These are phyloP conservation scores for Cystobasidiaceae sp. DNA, from an alignment of 1,284 basidiomycete genomes.

Conservation along the genomic window DNA sequence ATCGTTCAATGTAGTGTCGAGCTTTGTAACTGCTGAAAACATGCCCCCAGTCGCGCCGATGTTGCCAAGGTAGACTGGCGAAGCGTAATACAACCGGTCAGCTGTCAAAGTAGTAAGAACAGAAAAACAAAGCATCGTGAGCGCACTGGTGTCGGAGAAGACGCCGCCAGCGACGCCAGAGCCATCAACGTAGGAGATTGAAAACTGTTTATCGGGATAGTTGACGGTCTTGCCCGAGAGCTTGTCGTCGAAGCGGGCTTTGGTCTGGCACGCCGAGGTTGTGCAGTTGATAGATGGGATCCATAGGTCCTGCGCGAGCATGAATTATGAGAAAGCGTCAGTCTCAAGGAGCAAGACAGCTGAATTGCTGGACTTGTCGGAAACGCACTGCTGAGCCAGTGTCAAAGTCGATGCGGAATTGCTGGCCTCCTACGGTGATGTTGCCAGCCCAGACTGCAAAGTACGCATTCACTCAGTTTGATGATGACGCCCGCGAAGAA, in stretches of 20 bases:
- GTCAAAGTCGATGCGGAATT: constrained; percentile 41
- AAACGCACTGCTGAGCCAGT: constrained; percentile 37
- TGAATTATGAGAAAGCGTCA: neutral
- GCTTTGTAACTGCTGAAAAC: constrained; percentile 45
- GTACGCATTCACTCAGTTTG: too few relatives aligned
- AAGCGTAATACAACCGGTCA: neutral
- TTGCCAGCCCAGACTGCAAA: constrained; percentile 39
- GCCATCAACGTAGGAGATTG: constrained; percentile 57
- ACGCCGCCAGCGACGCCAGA: constrained; percentile 54
- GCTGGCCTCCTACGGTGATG: constrained; percentile 38
- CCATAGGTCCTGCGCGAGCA: constrained; percentile 42
- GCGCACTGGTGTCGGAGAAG: constrained; percentile 53
- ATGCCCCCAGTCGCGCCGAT: constrained; percentile 44
- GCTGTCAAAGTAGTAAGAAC: neutral
- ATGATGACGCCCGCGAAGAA: too few relatives aligned
- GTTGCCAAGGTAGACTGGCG: constrained; percentile 41
- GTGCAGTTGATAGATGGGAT: constrained; percentile 41
- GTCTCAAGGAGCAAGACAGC: neutral
- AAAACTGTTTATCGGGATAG: constrained; percentile 47
- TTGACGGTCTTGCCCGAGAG: constrained; percentile 35
- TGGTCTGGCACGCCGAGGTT: constrained; percentile 37
- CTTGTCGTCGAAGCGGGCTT: constrained; percentile 40
- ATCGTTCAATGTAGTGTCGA: constrained; percentile 38
- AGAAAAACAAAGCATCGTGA: neutral
- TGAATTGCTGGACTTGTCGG: neutral